Evolutionary conservation across 371 early-diverging fungal genomes (phyloP).

Genomic region (Antonospora locustae): DNA sequence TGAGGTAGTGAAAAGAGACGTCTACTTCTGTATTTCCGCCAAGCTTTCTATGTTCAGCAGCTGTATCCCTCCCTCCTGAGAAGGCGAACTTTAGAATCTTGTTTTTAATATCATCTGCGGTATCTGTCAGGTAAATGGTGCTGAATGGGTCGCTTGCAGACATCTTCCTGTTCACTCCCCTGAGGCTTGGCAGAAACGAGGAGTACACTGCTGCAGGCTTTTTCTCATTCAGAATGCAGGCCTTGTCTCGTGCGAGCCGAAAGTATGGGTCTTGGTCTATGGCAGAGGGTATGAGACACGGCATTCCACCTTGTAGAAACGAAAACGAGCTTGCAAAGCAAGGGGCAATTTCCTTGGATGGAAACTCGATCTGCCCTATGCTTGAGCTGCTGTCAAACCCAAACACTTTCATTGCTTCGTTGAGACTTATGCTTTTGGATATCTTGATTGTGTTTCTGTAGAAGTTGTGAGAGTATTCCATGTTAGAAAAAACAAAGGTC

Average conservation of each 20-base stretch:
- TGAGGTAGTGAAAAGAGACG: slow-evolving; percentile 82
- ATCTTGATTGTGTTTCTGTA: slow-evolving; percentile 42
- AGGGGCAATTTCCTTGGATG: slow-evolving; percentile 51
- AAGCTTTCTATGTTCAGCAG: slow-evolving; percentile 68
- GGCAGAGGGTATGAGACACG: slow-evolving; percentile 90
- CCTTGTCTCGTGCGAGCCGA: slow-evolving; percentile 89
- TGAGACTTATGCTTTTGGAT: slow-evolving; percentile 44
- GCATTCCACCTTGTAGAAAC: slow-evolving; percentile 60
- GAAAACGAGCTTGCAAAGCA: slow-evolving; percentile 46
- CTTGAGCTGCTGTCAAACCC: slow-evolving; percentile 41
- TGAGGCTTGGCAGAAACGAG: slow-evolving; percentile 74
- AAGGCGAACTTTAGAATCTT: slow-evolving; percentile 92
- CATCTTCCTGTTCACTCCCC: slow-evolving; percentile 91
- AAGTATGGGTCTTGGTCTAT: slow-evolving; percentile 99
- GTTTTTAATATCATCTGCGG: slow-evolving; percentile 79
- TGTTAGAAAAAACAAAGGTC: slow-evolving; percentile 92
- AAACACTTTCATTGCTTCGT: slow-evolving; percentile 51
- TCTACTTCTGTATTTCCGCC: slow-evolving; percentile 94
- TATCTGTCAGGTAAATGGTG: slow-evolving; percentile 85
- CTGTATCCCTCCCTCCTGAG: slow-evolving; percentile 79
- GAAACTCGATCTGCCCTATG: slow-evolving; percentile 50
- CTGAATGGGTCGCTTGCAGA: slow-evolving; percentile 73
- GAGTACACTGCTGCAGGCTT: slow-evolving; percentile 86
- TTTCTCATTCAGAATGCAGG: slow-evolving; percentile 73
- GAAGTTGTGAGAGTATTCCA: slow-evolving; percentile 69